A percentile compares a stretch with the other conserved stretches of the same genome.
Conservation (phyloP, 768 basidiomycete genomes). For the Arthromyces matolae region DNA sequence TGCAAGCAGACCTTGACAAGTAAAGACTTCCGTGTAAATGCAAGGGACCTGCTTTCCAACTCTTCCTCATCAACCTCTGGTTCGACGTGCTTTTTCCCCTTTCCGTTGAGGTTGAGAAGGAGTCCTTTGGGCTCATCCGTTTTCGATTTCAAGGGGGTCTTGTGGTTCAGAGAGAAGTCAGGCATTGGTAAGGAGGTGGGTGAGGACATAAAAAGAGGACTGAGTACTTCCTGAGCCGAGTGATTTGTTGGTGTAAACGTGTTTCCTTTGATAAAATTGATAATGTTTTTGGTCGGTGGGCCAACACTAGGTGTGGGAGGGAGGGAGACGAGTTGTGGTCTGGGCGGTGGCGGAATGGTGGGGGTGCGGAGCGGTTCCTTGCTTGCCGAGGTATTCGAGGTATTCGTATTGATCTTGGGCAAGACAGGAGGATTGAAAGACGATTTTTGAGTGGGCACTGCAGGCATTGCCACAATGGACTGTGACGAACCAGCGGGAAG, state of each 20-base stretch:
- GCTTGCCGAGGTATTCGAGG: no score
- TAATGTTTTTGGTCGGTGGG: slow-evolving; percentile 28
- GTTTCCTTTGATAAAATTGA: slow-evolving; percentile 31
- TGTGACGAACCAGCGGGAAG: background rate
- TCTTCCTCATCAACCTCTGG: slow-evolving; percentile 30
- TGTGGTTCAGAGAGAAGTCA: slow-evolving; percentile 1
- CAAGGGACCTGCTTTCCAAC: slow-evolving; percentile 38
- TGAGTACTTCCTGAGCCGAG: slow-evolving; percentile 34
- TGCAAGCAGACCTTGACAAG: slow-evolving; percentile 40
- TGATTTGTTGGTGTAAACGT: slow-evolving; percentile 21
- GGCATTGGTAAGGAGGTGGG: slow-evolving; percentile 24
- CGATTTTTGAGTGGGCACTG: slow-evolving; percentile 16
- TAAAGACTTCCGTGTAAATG: slow-evolving; percentile 37
- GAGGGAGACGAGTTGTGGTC: slow-evolving; percentile 41
- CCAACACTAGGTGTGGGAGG: slow-evolving; percentile 41
- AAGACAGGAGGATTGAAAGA: slow-evolving; percentile 18
- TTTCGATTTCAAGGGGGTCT: background rate
- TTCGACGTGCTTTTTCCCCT: slow-evolving; percentile 22
- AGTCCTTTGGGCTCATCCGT: slow-evolving; percentile 9
- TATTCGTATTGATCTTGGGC: slow-evolving; percentile 22
- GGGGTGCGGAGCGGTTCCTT: no score
- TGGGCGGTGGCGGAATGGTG: slow-evolving; percentile 38
- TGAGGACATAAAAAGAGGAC: slow-evolving; percentile 39
- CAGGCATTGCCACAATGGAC: slow-evolving; percentile 3
- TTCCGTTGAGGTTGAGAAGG: slow-evolving; percentile 15